These are phyloP conservation scores for Acanthamoeba healyi DNA, from an alignment of 208 protist species.

Conservation along the genomic window DNA sequence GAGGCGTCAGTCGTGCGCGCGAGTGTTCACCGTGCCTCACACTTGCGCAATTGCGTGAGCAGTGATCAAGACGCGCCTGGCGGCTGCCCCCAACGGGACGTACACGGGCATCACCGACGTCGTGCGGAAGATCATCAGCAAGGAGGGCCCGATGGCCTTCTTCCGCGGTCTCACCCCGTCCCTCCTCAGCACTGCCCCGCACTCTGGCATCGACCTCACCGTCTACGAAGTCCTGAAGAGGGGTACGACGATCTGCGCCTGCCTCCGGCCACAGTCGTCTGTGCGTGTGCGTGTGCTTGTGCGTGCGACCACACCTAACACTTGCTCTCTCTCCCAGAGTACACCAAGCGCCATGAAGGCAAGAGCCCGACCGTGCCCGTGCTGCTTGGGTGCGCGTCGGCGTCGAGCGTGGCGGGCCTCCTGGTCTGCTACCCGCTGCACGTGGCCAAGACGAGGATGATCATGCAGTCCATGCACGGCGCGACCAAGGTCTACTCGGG, in stretches of 20 bases:
- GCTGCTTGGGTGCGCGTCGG: constrained; percentile 74
- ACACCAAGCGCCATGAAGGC: constrained; percentile 50
- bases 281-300: not conserved
- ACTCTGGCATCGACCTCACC: constrained; percentile 79
- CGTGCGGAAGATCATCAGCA: constrained; percentile 50
- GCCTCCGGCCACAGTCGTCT: not conserved
- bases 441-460: constrained; percentile 79
- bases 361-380: not conserved
- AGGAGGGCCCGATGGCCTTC: constrained; percentile 75
- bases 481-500: constrained; percentile 66
- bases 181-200: constrained; percentile 77
- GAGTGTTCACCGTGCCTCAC: too few relatives aligned
- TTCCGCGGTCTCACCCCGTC: constrained; percentile 79
- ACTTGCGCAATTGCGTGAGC: too few relatives aligned
- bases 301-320: not conserved
- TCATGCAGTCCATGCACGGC: constrained; percentile 76
- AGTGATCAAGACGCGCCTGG: constrained; percentile 76
- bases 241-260: too few relatives aligned
- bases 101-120: constrained; percentile 81
- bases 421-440: constrained; percentile 80
- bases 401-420: constrained; percentile 52
- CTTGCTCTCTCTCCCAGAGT: not conserved
- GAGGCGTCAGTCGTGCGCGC: not conserved
- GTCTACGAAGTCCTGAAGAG: constrained; percentile 80
- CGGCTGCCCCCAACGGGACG: constrained; percentile 59